These are phyloP conservation scores for Lipomyces lipofer DNA, from an alignment of 805 yeast species.

Conservation along the genomic window DNA sequence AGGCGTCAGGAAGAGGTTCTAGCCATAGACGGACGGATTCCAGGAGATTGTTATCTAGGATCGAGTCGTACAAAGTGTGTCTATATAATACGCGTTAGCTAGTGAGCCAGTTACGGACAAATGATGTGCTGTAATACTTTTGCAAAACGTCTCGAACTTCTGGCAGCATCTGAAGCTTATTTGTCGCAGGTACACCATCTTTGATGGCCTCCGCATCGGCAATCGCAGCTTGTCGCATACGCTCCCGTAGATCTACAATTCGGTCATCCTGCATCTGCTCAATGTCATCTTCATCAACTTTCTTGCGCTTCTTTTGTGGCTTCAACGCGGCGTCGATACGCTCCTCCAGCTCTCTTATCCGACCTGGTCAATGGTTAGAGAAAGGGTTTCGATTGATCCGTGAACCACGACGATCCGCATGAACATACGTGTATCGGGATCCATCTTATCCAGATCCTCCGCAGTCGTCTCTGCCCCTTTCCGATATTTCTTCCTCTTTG, in stretches of 20 bases:
- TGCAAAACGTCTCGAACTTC: constrained; percentile 74
- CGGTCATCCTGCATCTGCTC: constrained; percentile 94
- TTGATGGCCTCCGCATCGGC: constrained; percentile 54
- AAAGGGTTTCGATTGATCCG: neutral
- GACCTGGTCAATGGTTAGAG: constrained; percentile 44
- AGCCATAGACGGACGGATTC: constrained; percentile 96
- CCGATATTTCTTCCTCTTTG: constrained; percentile 23
- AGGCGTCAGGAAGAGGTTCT: constrained; percentile 97
- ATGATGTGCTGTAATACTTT: constrained; percentile 42
- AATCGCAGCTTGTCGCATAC: constrained; percentile 76
- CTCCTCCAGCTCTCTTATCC: constrained; percentile 77
- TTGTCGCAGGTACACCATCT: constrained; percentile 67
- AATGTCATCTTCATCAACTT: constrained; percentile 86
- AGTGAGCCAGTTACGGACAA: too few species aligned
- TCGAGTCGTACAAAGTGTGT: constrained; percentile 84
- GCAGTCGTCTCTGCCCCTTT: constrained; percentile 13
- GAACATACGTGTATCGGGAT: constrained; percentile 19
- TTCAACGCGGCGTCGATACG: constrained; percentile 76
- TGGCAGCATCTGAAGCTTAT: constrained; percentile 75
- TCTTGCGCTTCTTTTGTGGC: constrained; percentile 54
- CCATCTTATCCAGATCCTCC: constrained; percentile 10
- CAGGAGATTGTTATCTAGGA: constrained; percentile 86
- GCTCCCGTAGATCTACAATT: constrained; percentile 75
- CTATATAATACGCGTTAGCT: too few species aligned
- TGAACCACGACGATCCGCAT: neutral